Percentiles rank a stretch among this genome's conserved stretches.
Conservation (phyloP, 2,329 filamentous ascomycete species). For the Ceratocystiopsis brevicomis region DNA sequence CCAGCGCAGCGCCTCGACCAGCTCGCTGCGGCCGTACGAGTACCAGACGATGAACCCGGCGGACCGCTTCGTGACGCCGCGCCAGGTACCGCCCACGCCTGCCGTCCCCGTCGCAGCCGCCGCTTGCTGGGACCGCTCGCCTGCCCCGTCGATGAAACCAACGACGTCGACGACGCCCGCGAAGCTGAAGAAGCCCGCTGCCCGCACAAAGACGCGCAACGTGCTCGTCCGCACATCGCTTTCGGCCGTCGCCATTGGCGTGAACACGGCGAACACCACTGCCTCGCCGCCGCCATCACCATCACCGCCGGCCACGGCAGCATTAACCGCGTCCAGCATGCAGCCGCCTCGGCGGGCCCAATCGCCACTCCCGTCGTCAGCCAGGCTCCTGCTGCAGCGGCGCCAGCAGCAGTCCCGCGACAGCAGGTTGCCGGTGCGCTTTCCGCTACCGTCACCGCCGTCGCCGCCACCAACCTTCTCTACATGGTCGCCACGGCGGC, state of each 20-base stretch:
- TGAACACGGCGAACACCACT: neutral
- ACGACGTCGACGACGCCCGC: neutral
- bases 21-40: conserved; percentile 36
- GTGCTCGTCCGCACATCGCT: neutral
- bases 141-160: too few relatives aligned
- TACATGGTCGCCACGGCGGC: conserved; percentile 6
- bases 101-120: neutral
- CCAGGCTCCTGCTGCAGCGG: neutral
- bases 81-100: conserved; percentile 31
- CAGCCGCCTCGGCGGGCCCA: too few relatives aligned
- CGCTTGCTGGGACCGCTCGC: neutral
- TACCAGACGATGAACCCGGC: conserved; percentile 60
- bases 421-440: too few relatives aligned
- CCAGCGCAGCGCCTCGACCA: conserved; percentile 45
- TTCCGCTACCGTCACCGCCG: conserved; percentile 14
- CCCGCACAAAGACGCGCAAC: too few relatives aligned
- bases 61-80: conserved; percentile 55
- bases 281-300: neutral
- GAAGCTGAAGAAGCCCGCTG: conserved; percentile 1
- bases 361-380: too few relatives aligned
- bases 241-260: neutral
- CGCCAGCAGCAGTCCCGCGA: neutral
- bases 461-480: conserved; percentile 26
- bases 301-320: neutral
- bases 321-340: too few relatives aligned